Base-by-base conservation (phyloP, 371 early-diverging fungal genomes). In the Apophysomyces trapeziformis region DNA sequence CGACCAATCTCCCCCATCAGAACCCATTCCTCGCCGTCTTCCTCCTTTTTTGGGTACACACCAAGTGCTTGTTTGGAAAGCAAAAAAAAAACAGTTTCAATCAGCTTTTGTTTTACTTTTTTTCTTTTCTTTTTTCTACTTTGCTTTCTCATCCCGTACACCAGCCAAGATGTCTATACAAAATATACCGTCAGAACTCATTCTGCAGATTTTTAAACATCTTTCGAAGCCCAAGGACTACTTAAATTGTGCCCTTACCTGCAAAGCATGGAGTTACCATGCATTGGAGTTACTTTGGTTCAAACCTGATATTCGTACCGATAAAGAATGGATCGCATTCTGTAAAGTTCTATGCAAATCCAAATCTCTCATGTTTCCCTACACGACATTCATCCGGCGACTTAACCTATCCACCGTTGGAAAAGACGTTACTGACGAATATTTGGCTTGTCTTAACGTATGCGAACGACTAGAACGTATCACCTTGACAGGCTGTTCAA, bases 381-480 rank as follows among this genome's bases (percentile, higher is more conserved):
- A 89, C 60, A 68, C 82, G 5, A 61, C 73, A 5, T 80, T 84
- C 47, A 77, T 89, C 56, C 87, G 88, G 7, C 85, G 88, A 14
- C 83, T 89, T 66, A 89, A 87, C 63, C 71, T 89, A 57, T 81
- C 86, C 7, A 71, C 80, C 44, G 75, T 87, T n/a, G 60, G 83
- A 5, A 73, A 72, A 7, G 71, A 77, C 38, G 69, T 89, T 35
- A 67, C 71, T 4, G 86, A 89, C 58, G 59, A 68, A 0, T 66
- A 76, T 4, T 65, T 89, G 26, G 59, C 62, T 3, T 64, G 64
- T 8, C 76, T 89, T 9, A 71, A 72, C 14, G 62, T 61, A 7
- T 87, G 89, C 65, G 70, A 78, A 58, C 81, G 88, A 41, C 71
- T 90, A 26, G 89, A 90, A 65, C 83, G 88, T 41, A 63, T 90